phyloP scores from a whole-genome alignment of 2,329 filamentous ascomycete species.

The Fusarium lateritium region DNA sequence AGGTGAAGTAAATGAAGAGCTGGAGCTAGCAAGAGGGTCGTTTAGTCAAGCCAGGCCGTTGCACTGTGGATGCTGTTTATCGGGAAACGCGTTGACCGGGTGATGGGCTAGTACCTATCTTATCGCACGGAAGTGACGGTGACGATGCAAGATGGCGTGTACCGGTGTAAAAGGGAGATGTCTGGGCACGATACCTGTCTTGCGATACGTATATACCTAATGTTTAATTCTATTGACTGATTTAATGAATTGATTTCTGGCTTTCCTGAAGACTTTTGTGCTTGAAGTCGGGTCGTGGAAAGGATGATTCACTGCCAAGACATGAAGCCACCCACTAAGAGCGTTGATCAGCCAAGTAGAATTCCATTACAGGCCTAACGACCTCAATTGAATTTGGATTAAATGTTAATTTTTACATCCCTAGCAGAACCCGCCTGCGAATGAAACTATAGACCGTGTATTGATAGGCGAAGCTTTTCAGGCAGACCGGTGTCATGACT shows the following conservation, averaged over 20 bases:
- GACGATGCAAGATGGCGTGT: conserved; percentile 30
- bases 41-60: conserved; percentile 41
- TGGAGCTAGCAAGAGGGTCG: conserved; percentile 40
- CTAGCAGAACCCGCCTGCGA: neutral
- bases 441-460: neutral
- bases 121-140: conserved; percentile 37
- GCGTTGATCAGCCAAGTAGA: conserved; percentile 12
- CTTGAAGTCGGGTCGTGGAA: neutral
- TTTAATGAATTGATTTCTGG: neutral
- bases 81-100: conserved; percentile 46
- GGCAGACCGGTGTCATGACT: conserved; percentile 12
- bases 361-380: neutral
- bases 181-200: conserved; percentile 3
- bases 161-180: conserved; percentile 10
- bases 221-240: neutral
- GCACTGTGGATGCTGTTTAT: conserved; percentile 47
- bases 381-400: neutral
- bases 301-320: neutral
- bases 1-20: conserved; percentile 35
- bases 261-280: neutral
- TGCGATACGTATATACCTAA: neutral
- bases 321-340: neutral
- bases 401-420: neutral
- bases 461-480: neutral
- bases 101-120: conserved; percentile 38